phyloP scores from a whole-genome alignment of 2,329 filamentous ascomycete genomes.

The Colletotrichum paranaense region DNA sequence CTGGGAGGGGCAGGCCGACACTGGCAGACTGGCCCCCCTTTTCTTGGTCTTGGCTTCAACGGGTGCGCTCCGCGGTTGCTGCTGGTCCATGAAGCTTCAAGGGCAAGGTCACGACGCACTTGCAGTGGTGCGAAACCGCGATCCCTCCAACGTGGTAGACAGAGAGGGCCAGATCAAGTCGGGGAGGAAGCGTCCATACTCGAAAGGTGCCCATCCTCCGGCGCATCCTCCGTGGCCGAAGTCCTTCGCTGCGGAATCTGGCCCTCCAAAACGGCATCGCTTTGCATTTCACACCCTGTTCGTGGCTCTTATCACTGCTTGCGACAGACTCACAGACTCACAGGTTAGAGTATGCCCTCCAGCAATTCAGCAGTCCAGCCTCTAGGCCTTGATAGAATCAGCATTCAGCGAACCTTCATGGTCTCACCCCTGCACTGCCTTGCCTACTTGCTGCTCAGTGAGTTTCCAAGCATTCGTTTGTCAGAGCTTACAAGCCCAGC shows the following conservation, averaged over 20 bases:
- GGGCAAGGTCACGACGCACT: conserved; percentile 20
- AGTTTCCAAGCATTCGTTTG: conserved; percentile 1
- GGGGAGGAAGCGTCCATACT: conserved; percentile 17
- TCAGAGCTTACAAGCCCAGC: conserved; percentile 22
- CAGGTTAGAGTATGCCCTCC: neutral
- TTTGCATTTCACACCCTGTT: neutral
- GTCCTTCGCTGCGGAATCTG: conserved; percentile 6
- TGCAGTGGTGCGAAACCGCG: conserved; percentile 26
- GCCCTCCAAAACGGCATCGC: conserved; percentile 2
- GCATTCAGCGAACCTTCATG: neutral
- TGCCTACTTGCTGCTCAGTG: neutral
- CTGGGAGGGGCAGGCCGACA: conserved; percentile 3
- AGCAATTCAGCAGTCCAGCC: neutral
- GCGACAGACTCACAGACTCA: neutral
- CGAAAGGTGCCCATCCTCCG: conserved; percentile 24
- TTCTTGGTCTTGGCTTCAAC: conserved; percentile 18
- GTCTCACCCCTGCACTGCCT: neutral
- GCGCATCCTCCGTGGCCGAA: conserved; percentile 17
- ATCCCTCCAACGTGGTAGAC: conserved; percentile 11
- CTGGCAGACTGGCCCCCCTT: neutral
- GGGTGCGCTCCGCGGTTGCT: conserved; percentile 22
- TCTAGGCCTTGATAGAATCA: neutral
- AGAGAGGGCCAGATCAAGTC: neutral
- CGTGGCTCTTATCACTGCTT: neutral
- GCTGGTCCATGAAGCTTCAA: neutral